Evolutionary conservation across 140 eudicot genomes (phyloP).

Genomic region (Oenanthe javanica): DNA sequence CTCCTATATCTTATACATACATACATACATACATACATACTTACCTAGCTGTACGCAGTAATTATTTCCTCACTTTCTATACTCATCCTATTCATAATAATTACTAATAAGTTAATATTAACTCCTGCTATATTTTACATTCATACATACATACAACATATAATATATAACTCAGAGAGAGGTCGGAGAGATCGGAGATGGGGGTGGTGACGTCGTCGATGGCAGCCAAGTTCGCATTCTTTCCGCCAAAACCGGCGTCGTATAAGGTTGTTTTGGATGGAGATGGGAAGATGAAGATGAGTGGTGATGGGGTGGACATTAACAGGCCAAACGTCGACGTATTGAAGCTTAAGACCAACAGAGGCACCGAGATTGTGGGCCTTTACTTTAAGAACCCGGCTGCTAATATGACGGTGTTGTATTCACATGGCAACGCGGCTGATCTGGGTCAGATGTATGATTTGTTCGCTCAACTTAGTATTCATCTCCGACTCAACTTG

Average conservation of each 20-base stretch:
- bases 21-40: no score
- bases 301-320: conserved; percentile 64
- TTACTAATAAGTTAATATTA: no score
- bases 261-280: conserved; percentile 55
- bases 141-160: no score
- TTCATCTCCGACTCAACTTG: conserved; percentile 76
- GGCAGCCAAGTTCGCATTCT: conserved; percentile 96
- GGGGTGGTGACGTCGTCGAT: conserved; percentile 92
- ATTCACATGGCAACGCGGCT: conserved; percentile 97
- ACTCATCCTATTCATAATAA: no score
- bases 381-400: conserved; percentile 67
- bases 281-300: conserved; percentile 58
- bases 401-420: conserved; percentile 67
- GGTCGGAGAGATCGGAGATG: conserved; percentile 25
- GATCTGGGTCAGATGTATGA: conserved; percentile 98
- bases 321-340: conserved; percentile 77
- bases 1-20: background rate
- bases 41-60: background rate
- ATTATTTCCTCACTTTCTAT: no score
- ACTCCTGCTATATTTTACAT: no score
- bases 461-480: conserved; percentile 71
- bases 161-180: background rate
- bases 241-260: conserved; percentile 95
- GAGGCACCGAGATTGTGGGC: conserved; percentile 69
- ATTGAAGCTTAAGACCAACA: conserved; percentile 67